Base-by-base conservation (phyloP, 805 yeast species). In the Metahyphopichia silvanorum region DNA sequence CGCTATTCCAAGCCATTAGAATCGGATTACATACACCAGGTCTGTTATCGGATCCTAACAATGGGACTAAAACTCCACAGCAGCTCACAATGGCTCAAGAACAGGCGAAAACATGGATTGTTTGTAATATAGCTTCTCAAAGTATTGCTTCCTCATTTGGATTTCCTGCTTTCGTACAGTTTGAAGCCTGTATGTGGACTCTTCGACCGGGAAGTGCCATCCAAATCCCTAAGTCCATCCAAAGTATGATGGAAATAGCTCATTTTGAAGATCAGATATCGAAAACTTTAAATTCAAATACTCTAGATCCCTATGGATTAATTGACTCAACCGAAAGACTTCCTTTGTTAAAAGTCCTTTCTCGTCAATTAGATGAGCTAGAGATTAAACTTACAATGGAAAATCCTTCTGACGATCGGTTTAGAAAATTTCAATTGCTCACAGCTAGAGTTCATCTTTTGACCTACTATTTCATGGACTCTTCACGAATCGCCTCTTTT, bases 101-200 rank as follows among this genome's bases (percentile, higher is more conserved):
- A 58, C 95, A 87, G 48, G 71, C 80, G 21, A 74, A 82, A 38
- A 91, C 98, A 0, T 91, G 98, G 98, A 76, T 86, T n/a, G 76
- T 86, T 8, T 87, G 96, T 51, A 93, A 93, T 52, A 74, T 86
- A 15, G 95, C 86, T 0, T 83, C 95, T 2, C 98, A 93, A 57
- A 76, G 82, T 2, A 80, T 93, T 39, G 96, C 96, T 3, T 79
- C 95, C 2, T 82, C 95, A 8, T 87, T 88, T 61, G 98, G 98
- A 13, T 89, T 84, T 51, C 98, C 98, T 0, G 87, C 95, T 0
- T 88, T 87, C 57, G 89, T 86, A 4, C 86, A 82, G 38, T 85
- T 88, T 50, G 95, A 87, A 53, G 71, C 82, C 16, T 16, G 22
- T 7, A 75, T 82, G 2, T 60, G 79, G 48, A 69, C 79, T 3